A percentile compares a stretch with the other conserved stretches of the same genome.
phyloP scores from a whole-genome alignment of 179 eudicot genomes.

The Monotropa hypopitys region DNA sequence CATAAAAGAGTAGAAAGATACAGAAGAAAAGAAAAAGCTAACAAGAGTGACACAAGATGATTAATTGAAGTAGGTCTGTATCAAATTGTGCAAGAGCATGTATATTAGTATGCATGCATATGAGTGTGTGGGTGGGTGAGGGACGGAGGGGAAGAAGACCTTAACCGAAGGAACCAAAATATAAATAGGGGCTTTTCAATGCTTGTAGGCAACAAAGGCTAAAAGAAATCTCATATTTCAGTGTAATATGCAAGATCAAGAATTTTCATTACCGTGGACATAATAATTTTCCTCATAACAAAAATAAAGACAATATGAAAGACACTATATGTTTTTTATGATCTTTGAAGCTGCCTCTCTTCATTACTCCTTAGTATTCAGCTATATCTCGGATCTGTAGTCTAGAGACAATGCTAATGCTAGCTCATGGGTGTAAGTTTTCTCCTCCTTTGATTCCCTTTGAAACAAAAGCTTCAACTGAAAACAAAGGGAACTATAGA shows the following conservation, averaged over 20 bases:
- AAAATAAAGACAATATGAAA: background rate
- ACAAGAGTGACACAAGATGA: background rate
- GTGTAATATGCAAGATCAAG: background rate
- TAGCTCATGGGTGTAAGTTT: slow-evolving; percentile 1
- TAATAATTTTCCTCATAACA: background rate
- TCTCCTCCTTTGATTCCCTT: background rate
- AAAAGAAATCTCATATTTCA: background rate
- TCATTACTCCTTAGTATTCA: background rate
- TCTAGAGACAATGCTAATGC: slow-evolving; percentile 1
- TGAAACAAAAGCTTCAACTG: slow-evolving; percentile 9
- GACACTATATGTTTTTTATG: slow-evolving; percentile 1
- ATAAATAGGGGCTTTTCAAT: background rate
- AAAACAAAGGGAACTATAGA: slow-evolving; percentile 1
- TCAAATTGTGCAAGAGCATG: background rate
- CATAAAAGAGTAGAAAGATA: background rate
- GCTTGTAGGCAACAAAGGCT: background rate
- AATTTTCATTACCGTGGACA: background rate
- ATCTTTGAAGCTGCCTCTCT: background rate
- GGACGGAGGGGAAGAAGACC: background rate
- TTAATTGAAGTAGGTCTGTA: background rate
- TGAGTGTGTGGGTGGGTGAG: background rate
- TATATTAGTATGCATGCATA: background rate
- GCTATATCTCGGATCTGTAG: slow-evolving; percentile 6
- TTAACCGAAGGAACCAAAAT: background rate
- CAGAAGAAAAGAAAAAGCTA: background rate